phyloP scores from a whole-genome alignment of 1,284 basidiomycete species.

The Erythrobasidium hasegawianum region DNA sequence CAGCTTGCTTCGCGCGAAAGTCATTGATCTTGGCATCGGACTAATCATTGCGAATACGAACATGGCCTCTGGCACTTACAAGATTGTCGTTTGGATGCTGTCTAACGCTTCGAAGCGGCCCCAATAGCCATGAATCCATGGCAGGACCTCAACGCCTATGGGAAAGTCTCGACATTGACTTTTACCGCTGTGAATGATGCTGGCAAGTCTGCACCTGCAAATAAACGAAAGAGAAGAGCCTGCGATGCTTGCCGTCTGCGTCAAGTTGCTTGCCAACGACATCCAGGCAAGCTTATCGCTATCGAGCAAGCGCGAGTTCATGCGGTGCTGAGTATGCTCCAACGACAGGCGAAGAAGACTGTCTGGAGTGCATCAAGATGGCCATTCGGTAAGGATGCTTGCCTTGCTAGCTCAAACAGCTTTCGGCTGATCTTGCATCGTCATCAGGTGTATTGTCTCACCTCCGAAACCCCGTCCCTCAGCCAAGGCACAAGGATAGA shows the following conservation, averaged over 20 bases:
- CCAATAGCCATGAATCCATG: neutral
- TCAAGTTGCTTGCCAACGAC: constrained; percentile 10
- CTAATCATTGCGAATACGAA: too few relatives aligned
- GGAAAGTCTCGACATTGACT: too few relatives aligned
- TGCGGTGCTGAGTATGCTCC: neutral
- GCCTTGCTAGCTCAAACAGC: too few relatives aligned
- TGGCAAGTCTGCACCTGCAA: neutral
- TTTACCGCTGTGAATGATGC: too few relatives aligned
- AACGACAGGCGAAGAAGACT: constrained; percentile 7
- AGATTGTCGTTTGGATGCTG: too few relatives aligned
- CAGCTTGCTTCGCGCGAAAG: too few relatives aligned
- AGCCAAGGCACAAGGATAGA: constrained; percentile 28
- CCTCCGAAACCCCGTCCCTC: constrained; percentile 12
- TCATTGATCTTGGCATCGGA: too few relatives aligned
- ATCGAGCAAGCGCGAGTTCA: too few relatives aligned
- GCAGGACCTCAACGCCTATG: neutral
- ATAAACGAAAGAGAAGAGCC: neutral
- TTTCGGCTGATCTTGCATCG: constrained; percentile 9
- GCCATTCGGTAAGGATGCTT: constrained; percentile 15
- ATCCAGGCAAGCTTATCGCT: neutral
- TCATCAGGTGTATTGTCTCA: constrained; percentile 23
- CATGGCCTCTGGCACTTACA: too few relatives aligned
- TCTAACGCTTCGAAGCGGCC: too few relatives aligned
- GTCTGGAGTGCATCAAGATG: constrained; percentile 23
- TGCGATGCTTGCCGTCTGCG: constrained; percentile 24